Evolutionary conservation across 176 grass and related monocot genomes (phyloP), one percentile per base, ranked within the genome.

Genomic region (Carex kokanica): DNA sequence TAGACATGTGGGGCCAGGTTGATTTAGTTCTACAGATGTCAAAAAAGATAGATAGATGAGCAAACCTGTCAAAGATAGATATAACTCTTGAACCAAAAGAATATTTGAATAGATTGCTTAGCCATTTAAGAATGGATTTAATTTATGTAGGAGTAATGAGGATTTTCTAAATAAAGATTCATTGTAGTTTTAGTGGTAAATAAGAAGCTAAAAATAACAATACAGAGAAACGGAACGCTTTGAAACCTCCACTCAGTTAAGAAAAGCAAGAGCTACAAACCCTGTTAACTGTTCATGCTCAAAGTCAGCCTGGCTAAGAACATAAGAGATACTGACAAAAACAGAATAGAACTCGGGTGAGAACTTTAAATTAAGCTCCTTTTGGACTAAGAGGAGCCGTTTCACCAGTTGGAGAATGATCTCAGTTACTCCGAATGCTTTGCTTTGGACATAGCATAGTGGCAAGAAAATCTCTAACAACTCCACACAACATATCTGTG

Each of bases 251-350:
- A 98, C 18, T 95, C 89, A 23, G 87, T 86, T 83, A 95, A 78
- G 80, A 93, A 91, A 81, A 82, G 60, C 59, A 95, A 80, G 82
- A 95, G 89, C 84, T 95, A 95, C 88, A 93, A 83, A 51, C 81
- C n/a, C 91, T 52, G 80, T 79, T 80, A 98, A 64, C 34, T 98
- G 95, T 57, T 98, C 95, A 63, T 93, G 89, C 88, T 95, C 91
- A 95, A 95, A 93, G 64, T 98, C 92, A n/a, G 85, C 79, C 49
- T 78, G 85, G 74, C 67, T 85, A 56, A 95, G 91, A 84, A 75
- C 87, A 78, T 85, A 87, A 62, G 95, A 91, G 77, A 93, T 81
- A 84, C 85, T 93, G 82, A 81, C 86, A 80, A 91, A 84, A 87
- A 93, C 82, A 80, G 72, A 80, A 73, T 83, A 84, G 83, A 93